These are phyloP conservation scores for Puccinia horiana DNA, from an alignment of 1,284 basidiomycete species.

Conservation along the genomic window DNA sequence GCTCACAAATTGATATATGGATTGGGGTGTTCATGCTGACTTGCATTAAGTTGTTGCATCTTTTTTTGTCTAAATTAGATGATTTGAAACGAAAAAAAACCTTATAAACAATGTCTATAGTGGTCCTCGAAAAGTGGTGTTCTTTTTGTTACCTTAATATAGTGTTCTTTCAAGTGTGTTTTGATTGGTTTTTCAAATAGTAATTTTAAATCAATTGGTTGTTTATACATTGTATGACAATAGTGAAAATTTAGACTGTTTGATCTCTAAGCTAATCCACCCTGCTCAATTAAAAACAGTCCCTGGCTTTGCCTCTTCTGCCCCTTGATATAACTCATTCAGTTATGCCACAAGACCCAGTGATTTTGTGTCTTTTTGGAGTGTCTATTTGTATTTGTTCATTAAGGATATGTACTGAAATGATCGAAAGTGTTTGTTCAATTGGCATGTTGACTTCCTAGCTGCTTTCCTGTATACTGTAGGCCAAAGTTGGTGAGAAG, in stretches of 20 bases:
- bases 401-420: too few relatives aligned
- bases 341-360: too few relatives aligned
- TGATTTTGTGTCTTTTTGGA: too few relatives aligned
- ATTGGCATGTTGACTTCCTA: too few relatives aligned
- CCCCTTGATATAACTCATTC: neutral
- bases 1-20: conserved; percentile 41
- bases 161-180: neutral
- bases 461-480: too few relatives aligned
- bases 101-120: neutral
- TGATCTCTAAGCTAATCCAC: neutral
- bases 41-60: conserved; percentile 24
- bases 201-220: neutral
- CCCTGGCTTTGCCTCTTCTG: neutral
- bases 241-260: neutral
- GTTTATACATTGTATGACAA: neutral
- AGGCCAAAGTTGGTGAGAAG: too few relatives aligned
- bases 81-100: neutral
- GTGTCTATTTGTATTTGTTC: too few relatives aligned
- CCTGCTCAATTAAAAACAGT: neutral
- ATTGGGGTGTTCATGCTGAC: conserved; percentile 38
- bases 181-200: neutral
- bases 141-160: conserved; percentile 3
- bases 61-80: too few relatives aligned
- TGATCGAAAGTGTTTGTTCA: too few relatives aligned
- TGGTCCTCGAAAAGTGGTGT: neutral